Conservation (phyloP, 192 early-diverging fungal genomes). For the Backusella macrospora region DNA sequence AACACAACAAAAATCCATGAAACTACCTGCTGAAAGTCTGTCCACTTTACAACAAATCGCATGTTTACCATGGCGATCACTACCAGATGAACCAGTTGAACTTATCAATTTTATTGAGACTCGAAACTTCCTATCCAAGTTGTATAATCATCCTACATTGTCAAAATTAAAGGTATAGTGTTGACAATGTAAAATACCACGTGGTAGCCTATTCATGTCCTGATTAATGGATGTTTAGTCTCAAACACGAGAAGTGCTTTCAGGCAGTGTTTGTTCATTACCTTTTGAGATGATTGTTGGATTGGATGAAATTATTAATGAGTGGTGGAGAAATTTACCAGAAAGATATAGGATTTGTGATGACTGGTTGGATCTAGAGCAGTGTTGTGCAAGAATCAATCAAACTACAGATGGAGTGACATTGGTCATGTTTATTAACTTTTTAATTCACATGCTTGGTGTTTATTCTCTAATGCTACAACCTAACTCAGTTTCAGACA, state of each 20-base stretch:
- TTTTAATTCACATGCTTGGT: not conserved
- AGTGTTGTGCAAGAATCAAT: not conserved
- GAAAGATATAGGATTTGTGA: not conserved
- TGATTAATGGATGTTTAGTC: not conserved
- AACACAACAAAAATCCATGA: not conserved
- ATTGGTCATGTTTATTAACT: not conserved
- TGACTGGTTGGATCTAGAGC: not conserved
- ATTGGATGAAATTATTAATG: not conserved
- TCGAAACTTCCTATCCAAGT: not conserved
- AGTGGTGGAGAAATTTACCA: not conserved
- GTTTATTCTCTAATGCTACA: not conserved
- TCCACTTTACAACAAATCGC: not conserved
- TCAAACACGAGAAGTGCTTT: not conserved
- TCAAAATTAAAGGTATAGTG: not conserved
- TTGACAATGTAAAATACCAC: not conserved
- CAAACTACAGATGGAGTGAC: not conserved
- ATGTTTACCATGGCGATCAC: not conserved
- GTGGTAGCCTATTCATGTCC: too few species aligned
- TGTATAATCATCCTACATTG: not conserved
- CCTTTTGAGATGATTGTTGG: constrained; percentile 1
- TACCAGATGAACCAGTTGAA: not conserved
- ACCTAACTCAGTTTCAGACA: not conserved
- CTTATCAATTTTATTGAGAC: not conserved
- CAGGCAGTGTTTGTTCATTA: not conserved
- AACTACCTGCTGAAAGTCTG: not conserved